These are phyloP conservation scores for Clarireedia paspali DNA, from an alignment of 2,329 filamentous ascomycete species.

Conservation along the genomic window DNA sequence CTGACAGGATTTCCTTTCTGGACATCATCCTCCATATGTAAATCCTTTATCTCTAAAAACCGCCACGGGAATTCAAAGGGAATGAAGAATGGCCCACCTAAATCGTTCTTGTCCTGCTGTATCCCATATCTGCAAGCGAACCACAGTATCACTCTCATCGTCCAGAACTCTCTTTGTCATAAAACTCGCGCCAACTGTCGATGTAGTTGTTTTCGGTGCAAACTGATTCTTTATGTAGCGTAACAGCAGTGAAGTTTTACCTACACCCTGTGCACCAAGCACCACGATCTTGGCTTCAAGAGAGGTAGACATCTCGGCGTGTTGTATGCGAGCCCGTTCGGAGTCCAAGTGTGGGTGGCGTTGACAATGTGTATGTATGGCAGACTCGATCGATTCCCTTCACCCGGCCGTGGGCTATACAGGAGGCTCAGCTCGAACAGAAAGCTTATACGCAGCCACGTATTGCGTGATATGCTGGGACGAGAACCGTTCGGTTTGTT, in stretches of 20 bases:
- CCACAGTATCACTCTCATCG: constrained; percentile 74
- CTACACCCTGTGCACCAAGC: constrained; percentile 70
- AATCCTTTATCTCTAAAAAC: background rate
- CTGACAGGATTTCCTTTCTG: background rate
- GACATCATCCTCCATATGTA: no score
- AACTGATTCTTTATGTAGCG: constrained; percentile 44
- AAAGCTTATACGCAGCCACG: no score
- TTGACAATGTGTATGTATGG: background rate
- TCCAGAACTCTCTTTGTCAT: constrained; percentile 75
- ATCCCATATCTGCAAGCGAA: constrained; percentile 94
- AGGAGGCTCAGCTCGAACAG: no score
- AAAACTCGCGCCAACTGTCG: constrained; percentile 75
- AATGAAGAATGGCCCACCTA: constrained; percentile 36
- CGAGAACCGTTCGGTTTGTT: background rate
- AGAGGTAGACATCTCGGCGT: constrained; percentile 25
- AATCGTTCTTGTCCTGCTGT: constrained; percentile 95
- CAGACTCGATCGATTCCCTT: background rate
- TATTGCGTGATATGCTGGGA: background rate
- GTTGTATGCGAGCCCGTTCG: background rate
- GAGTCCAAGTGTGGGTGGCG: background rate
- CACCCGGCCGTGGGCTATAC: no score
- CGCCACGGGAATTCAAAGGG: background rate
- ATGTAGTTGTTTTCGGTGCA: constrained; percentile 32
- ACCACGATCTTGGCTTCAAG: constrained; percentile 82
- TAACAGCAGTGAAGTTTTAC: constrained; percentile 71